Conservation (phyloP, 2,329 filamentous ascomycete genomes). For the Aspergillus eucalypticola region DNA sequence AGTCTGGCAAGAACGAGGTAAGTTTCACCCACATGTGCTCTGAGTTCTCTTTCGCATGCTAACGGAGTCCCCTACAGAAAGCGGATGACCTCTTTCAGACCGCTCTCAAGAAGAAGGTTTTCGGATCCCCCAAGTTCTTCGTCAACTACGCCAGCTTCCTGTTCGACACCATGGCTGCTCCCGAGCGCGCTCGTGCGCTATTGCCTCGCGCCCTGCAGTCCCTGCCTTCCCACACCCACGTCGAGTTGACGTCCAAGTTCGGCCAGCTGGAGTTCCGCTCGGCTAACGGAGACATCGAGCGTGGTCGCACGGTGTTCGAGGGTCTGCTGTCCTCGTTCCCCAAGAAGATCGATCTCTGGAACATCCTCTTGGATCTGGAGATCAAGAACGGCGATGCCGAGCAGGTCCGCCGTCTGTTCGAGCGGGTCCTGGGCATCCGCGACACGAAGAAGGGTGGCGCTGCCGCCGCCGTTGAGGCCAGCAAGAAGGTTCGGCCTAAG, state of each 20-base stretch:
- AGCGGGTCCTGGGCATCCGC: slow-evolving; percentile 61
- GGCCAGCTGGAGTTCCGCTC: slow-evolving; percentile 90
- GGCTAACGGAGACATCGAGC: slow-evolving; percentile 77
- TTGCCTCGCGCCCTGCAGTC: slow-evolving; percentile 83
- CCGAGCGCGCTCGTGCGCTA: slow-evolving; percentile 74
- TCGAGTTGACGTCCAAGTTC: slow-evolving; percentile 80
- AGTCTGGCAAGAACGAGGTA: slow-evolving; percentile 81
- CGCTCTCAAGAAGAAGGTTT: slow-evolving; percentile 89
- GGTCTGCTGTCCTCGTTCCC: slow-evolving; percentile 79
- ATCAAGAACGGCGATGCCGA: slow-evolving; percentile 60
- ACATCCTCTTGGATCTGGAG: slow-evolving; percentile 86
- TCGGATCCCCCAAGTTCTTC: slow-evolving; percentile 78
- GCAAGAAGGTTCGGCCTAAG: slow-evolving; percentile 73
- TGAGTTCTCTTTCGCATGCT: slow-evolving; percentile 11
- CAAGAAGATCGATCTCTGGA: slow-evolving; percentile 91
- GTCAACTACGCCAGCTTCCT: slow-evolving; percentile 94
- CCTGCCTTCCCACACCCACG: slow-evolving; percentile 68
- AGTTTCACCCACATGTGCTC: slow-evolving; percentile 33
- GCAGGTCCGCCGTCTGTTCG: slow-evolving; percentile 75
- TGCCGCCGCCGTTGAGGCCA: slow-evolving; percentile 31
- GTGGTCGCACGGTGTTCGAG: slow-evolving; percentile 92
- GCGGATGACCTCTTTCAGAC: slow-evolving; percentile 84
- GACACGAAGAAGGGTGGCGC: slow-evolving; percentile 33
- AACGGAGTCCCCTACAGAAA: slow-evolving; percentile 58
- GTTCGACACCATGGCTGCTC: slow-evolving; percentile 68